Base-by-base conservation (phyloP, 768 basidiomycete species). In the Podaxis sp. region DNA sequence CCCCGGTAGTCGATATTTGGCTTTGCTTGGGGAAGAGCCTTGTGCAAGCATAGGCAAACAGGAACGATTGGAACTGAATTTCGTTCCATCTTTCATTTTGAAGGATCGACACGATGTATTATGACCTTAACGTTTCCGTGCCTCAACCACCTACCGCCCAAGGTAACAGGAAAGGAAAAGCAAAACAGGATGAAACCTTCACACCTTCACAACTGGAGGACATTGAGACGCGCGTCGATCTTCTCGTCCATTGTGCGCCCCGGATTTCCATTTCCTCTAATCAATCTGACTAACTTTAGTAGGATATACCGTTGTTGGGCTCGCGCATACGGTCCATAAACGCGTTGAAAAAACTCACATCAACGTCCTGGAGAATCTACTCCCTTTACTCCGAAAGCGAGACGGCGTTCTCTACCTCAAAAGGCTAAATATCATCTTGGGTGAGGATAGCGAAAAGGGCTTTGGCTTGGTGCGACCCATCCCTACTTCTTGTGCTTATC, bases 361-460 rank as follows among this genome's bases (percentile, higher is more conserved):
- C 48, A 93, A 95, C 72, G 77, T 78, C 11, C 77, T 93, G 22
- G 80, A 87, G 41, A 68, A 70, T 4, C 72, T 95, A 10, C 72
- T 92, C n/a, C 71, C 77, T n/a, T 84, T 83, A 62, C 74, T 92
- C 26, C 84, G 83, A 62, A 76, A 80, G 15, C 80, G 90, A 48
- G 71, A 78, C 1, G 87, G 88, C 0, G 74, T 91, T 36, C 74
- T 91, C 2, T 86, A 84, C 63, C 76, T 96, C 56, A 93, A 90
- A 71, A 78, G 93, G 54, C 71, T 96, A 60, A 93, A 87, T n/a
- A 87, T 95, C 55, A 78, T 90, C 11, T 80, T 94, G 8, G 89
- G 93, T 64, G 86, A 92, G 68, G 90, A 88, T 46, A 93, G 93
- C 68, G 91, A 94, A 72, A 93, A 92, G 72, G 90, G 93, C 1